A percentile compares a stretch with the other conserved stretches of the same genome.
Conservation (phyloP, 768 basidiomycete species). For the Suillus tomentosus region DNA sequence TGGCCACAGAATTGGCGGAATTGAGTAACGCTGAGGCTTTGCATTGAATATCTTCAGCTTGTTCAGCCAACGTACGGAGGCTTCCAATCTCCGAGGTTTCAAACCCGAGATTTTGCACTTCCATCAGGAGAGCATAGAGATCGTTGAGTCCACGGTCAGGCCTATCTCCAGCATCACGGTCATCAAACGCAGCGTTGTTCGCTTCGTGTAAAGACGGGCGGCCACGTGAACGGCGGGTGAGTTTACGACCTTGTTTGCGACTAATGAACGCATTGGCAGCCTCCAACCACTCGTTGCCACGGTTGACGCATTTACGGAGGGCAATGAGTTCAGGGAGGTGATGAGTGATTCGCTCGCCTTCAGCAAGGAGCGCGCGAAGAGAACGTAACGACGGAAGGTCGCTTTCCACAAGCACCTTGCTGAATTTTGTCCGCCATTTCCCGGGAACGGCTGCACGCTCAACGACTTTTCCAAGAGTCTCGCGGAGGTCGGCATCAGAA, state of each 20-base stretch:
- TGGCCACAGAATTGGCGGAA: slow-evolving; percentile 41
- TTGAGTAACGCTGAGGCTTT: slow-evolving; percentile 57
- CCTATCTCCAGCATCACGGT: slow-evolving; percentile 61
- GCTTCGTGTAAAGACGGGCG: slow-evolving; percentile 49
- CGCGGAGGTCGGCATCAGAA: slow-evolving; percentile 74
- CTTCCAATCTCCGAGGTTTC: slow-evolving; percentile 74
- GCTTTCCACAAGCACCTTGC: slow-evolving; percentile 65
- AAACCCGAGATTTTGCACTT: slow-evolving; percentile 82
- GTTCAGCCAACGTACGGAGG: slow-evolving; percentile 54
- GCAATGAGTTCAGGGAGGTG: slow-evolving; percentile 68
- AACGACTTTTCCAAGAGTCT: slow-evolving; percentile 63
- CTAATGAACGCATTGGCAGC: slow-evolving; percentile 75
- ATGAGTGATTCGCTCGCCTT: slow-evolving; percentile 85
- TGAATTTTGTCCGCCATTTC: slow-evolving; percentile 74
- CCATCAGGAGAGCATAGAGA: slow-evolving; percentile 64
- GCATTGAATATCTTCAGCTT: slow-evolving; percentile 64
- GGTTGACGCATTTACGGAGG: slow-evolving; percentile 76
- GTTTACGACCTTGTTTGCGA: slow-evolving; percentile 79
- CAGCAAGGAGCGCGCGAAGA: slow-evolving; percentile 79
- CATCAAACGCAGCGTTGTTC: slow-evolving; percentile 34
- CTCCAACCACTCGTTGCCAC: slow-evolving; percentile 89
- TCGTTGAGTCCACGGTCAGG: slow-evolving; percentile 74
- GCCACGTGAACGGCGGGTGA: slow-evolving; percentile 64
- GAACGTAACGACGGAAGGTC: slow-evolving; percentile 73
- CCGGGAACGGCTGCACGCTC: slow-evolving; percentile 74